Evolutionary conservation across 208 protist species (phyloP), one percentile per base, ranked within the genome.

Genomic region (Herpetomonas samuelpessoai): DNA sequence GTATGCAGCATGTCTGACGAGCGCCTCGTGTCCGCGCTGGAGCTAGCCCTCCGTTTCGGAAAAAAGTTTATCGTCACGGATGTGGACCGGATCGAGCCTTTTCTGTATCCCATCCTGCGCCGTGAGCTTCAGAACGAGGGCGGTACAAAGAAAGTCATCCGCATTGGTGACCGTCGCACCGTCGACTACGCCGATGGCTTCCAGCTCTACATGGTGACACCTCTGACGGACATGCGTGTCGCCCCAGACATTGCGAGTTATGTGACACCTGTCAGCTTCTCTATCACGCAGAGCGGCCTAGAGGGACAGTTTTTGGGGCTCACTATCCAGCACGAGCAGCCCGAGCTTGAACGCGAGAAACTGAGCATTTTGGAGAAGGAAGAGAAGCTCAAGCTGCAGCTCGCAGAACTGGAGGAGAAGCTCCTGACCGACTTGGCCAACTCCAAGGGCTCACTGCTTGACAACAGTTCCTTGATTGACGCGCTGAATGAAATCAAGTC

Each of bases 171-270:
- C 35, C 98, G 98, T 55, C 84, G 90, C 51, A 83, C 87, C 46
- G 85, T 99, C 4, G 97, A 99, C 72, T 99, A 97, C 75, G 91
- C 91, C 14, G 96, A 99, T 30, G 83, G 96, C 19, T 99, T 99
- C 70, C 86, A 91, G 64, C 56, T 99, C 1, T 99, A 93, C 73
- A 68, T 99, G 16, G 73, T 98, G 3, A 99, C 98, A 0, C 78
- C 92, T 25, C 88, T 94, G 60, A 83, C 81, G 14, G 75, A 95
- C 29, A 65, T 97, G 38, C 53, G 83, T 16, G 80, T 99, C 26
- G 77, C 95, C 3, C 94, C 97, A 3, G 97, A 98, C 75, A 86
- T 93, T 26, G 41, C 81, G 12, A 83, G 97, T 65, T 81, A 98
- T 62, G 66, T 99, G 26, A 96, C 92, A 0, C 83, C 86, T 14